phyloP scores from a whole-genome alignment of 208 protist genomes.

The Acanthamoeba healyi region DNA sequence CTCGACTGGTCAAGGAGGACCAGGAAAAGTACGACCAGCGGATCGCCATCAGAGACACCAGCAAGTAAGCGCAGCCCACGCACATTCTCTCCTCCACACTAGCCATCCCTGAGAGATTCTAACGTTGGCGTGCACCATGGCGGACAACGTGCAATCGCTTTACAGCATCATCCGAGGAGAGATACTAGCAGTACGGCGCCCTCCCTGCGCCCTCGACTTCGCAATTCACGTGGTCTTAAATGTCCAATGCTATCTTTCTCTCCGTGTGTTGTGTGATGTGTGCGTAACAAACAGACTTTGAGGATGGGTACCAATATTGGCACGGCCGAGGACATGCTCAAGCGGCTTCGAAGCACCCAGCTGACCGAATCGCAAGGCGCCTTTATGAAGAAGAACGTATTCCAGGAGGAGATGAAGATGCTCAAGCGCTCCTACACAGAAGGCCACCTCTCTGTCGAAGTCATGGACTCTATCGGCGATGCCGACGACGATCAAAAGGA shows the following conservation, averaged over 20 bases:
- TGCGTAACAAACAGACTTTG: neutral
- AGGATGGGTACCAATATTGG: constrained; percentile 16
- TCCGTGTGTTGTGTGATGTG: neutral
- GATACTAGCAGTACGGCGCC: neutral
- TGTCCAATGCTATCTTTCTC: too few species aligned
- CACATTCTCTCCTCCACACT: neutral
- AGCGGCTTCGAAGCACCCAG: neutral
- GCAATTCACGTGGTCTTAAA: too few species aligned
- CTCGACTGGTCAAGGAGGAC: constrained; percentile 20
- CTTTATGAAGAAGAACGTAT: constrained; percentile 63
- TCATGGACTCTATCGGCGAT: neutral
- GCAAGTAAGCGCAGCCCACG: neutral
- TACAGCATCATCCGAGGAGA: constrained; percentile 13
- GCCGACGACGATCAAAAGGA: neutral
- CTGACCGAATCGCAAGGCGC: constrained; percentile 63
- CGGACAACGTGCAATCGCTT: neutral
- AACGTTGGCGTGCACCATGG: neutral
- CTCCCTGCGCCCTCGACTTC: neutral
- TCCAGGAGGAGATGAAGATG: constrained; percentile 64
- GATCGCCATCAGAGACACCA: constrained; percentile 52
- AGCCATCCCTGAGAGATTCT: neutral
- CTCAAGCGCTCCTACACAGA: constrained; percentile 39
- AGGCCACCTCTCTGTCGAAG: neutral
- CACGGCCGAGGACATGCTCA: neutral
- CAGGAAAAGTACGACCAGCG: constrained; percentile 10